Conservation (phyloP, 257 asterid species). For the Apocynum venetum region DNA sequence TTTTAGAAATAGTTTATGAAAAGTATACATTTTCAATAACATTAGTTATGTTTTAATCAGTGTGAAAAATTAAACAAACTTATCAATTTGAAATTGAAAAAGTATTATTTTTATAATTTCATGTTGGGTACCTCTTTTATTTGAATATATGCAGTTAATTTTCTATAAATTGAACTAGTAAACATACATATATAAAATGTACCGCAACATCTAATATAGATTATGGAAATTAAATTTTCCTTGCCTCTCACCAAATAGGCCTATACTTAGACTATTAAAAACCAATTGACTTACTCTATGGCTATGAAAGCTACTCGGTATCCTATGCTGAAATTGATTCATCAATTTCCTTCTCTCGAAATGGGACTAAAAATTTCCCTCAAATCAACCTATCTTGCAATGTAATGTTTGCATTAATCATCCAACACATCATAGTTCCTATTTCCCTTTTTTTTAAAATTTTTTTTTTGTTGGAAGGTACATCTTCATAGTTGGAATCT, state of each 20-base stretch:
- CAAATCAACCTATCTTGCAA: not conserved
- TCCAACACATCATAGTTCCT: not conserved
- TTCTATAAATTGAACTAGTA: too few species aligned
- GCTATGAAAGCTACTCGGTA: conserved; percentile 11
- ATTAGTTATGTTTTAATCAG: too few species aligned
- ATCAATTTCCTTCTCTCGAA: not conserved
- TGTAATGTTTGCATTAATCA: not conserved
- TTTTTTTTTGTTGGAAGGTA: not conserved
- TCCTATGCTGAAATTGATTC: conserved; percentile 8
- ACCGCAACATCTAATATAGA: not conserved
- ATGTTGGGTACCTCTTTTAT: too few species aligned
- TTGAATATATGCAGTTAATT: too few species aligned
- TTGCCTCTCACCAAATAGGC: not conserved
- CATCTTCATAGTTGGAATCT: too few species aligned
- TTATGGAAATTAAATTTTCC: not conserved
- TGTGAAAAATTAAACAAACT: too few species aligned
- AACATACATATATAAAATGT: not conserved
- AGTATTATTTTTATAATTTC: too few species aligned
- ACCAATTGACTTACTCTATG: not conserved
- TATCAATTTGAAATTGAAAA: too few species aligned
- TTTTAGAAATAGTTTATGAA: too few species aligned
- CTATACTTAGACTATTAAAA: not conserved
- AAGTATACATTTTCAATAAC: too few species aligned
- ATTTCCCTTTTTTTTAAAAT: too few species aligned
- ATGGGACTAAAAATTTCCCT: not conserved